Percentiles rank a stretch among this genome's conserved stretches.
Evolutionary conservation across 495 filamentous ascomycete species (phyloP).

Genomic region (Hypoxylon subgilvum): DNA sequence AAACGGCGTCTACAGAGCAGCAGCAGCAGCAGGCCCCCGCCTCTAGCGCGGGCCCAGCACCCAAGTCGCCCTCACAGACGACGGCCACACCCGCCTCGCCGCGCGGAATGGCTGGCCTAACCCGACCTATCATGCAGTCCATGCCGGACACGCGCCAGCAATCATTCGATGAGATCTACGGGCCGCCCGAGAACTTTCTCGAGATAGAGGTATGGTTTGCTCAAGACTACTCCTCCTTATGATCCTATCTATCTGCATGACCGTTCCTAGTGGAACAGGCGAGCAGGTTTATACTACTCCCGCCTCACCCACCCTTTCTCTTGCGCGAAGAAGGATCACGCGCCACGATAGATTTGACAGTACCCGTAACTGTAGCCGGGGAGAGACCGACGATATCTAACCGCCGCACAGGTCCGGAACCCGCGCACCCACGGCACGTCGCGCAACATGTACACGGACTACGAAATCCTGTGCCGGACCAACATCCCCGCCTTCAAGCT

Average conservation of each 20-base stretch:
- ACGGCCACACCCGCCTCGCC: constrained; percentile 25
- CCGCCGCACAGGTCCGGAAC: constrained; percentile 77
- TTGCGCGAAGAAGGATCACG: constrained; percentile 6
- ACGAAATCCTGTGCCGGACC: constrained; percentile 94
- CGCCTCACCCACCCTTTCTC: constrained; percentile 2
- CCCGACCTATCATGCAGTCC: constrained; percentile 72
- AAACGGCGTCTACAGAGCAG: constrained; percentile 44
- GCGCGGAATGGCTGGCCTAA: constrained; percentile 51
- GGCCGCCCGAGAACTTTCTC: constrained; percentile 96
- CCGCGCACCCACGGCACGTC: constrained; percentile 95
- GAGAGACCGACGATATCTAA: constrained; percentile 2
- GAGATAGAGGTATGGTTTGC: constrained; percentile 86
- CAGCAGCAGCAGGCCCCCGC: constrained; percentile 34
- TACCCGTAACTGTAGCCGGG: background rate
- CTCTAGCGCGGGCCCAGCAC: constrained; percentile 36
- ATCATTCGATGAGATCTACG: constrained; percentile 98
- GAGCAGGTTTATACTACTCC: constrained; percentile 2
- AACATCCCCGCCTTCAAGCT: constrained; percentile 99
- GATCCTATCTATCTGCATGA: background rate
- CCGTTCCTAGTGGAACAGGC: background rate
- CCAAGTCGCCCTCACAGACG: constrained; percentile 38
- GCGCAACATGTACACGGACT: constrained; percentile 96
- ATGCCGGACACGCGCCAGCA: constrained; percentile 87
- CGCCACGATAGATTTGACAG: constrained; percentile 15
- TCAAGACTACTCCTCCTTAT: too few species aligned